These are phyloP conservation scores for Mycena indigotica DNA, from an alignment of 768 basidiomycete genomes.

Conservation along the genomic window DNA sequence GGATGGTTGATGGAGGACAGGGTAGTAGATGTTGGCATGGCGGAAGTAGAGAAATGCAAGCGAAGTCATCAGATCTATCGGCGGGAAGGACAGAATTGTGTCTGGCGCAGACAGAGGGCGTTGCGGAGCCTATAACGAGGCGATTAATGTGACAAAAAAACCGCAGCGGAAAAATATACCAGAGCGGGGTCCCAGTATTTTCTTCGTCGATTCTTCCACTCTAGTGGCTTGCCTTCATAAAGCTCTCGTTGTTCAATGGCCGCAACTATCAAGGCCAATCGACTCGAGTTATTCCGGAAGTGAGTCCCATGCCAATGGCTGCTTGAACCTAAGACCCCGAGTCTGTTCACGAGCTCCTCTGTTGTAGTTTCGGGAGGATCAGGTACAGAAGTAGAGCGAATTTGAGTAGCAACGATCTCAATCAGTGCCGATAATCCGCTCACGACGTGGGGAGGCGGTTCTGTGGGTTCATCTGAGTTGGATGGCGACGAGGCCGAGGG, in stretches of 20 bases:
- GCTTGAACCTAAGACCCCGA: neutral
- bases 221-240: neutral
- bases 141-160: neutral
- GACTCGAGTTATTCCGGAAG: neutral
- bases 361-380: neutral
- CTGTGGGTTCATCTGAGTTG: neutral
- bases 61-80: slow-evolving; percentile 36
- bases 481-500: neutral
- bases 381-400: neutral
- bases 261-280: neutral
- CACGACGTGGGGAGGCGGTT: neutral
- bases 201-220: neutral
- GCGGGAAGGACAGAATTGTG: slow-evolving; percentile 31
- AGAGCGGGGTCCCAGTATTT: neutral
- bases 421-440: neutral
- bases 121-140: slow-evolving; percentile 15
- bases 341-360: neutral
- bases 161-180: neutral
- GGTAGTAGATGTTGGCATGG: slow-evolving; percentile 39
- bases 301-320: neutral
- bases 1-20: slow-evolving; percentile 53
- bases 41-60: slow-evolving; percentile 56
- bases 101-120: neutral
- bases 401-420: neutral
- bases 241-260: neutral